Percentiles rank a stretch among this genome's conserved stretches.
phyloP scores from a whole-genome alignment of 202 grass and related monocot species.

The Carex arenaria region DNA sequence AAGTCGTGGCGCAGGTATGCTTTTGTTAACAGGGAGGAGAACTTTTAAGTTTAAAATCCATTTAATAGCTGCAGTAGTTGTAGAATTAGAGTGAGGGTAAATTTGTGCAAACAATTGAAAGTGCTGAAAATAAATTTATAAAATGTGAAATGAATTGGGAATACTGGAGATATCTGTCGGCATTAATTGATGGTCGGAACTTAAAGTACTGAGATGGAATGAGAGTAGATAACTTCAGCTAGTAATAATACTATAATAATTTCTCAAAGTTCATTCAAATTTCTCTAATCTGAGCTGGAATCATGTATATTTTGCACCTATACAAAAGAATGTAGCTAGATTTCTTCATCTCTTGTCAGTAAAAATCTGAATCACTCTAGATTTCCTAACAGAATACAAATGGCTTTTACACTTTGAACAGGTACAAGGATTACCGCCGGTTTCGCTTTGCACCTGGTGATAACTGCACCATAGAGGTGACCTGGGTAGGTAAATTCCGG shows the following conservation, averaged over 20 bases:
- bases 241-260: not conserved
- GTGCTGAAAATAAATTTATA: not conserved
- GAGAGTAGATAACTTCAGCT: not conserved
- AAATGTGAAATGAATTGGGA: not conserved
- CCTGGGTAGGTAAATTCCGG: conserved; percentile 67
- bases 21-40: not conserved
- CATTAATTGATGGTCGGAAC: not conserved
- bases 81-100: not conserved
- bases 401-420: not conserved
- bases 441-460: conserved; percentile 50
- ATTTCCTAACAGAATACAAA: not conserved
- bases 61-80: not conserved
- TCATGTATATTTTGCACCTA: not conserved
- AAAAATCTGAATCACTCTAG: not conserved
- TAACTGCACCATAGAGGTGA: conserved; percentile 51
- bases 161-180: not conserved
- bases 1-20: conserved; percentile 74
- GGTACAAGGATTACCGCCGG: conserved; percentile 81
- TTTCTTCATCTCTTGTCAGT: not conserved
- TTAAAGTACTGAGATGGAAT: not conserved
- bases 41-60: not conserved
- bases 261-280: not conserved
- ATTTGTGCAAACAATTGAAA: not conserved
- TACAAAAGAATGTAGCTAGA: not conserved
- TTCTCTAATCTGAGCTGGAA: not conserved